These are phyloP conservation scores for Amauroascus verrucosus DNA, from an alignment of 2,329 filamentous ascomycete genomes.

Conservation along the genomic window DNA sequence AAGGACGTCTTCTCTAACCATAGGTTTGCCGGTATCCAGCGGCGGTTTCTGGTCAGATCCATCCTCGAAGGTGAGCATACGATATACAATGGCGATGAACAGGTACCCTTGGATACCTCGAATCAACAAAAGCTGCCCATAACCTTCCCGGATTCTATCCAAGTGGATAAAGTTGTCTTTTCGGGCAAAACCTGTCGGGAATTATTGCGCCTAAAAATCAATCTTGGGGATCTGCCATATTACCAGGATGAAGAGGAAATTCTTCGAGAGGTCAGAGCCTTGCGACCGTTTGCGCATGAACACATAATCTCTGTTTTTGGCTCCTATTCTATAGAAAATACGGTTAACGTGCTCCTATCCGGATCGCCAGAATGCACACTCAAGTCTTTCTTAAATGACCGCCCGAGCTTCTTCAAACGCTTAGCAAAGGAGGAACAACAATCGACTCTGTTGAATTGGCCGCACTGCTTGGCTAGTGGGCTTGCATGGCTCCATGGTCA, in stretches of 20 bases:
- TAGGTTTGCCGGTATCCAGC: conserved; percentile 51
- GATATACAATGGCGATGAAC: conserved; percentile 49
- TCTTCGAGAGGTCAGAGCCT: conserved; percentile 30
- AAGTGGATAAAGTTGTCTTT: conserved; percentile 34
- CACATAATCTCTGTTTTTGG: conserved; percentile 38
- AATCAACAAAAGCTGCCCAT: conserved; percentile 32
- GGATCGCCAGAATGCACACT: conserved; percentile 34
- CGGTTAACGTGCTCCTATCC: conserved; percentile 35
- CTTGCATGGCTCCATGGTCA: conserved; percentile 48
- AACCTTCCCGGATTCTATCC: conserved; percentile 27
- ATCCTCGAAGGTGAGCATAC: conserved; percentile 48
- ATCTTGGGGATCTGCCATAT: conserved; percentile 29
- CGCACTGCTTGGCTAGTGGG: conserved; percentile 44
- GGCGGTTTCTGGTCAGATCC: conserved; percentile 48
- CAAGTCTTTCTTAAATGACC: conserved; percentile 35
- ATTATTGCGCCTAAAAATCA: conserved; percentile 31
- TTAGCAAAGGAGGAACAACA: conserved; percentile 35
- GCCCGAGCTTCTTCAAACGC: conserved; percentile 32
- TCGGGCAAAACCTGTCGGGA: conserved; percentile 29
- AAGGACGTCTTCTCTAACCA: conserved; percentile 31
- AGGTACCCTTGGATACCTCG: conserved; percentile 37
- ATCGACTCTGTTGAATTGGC: conserved; percentile 37
- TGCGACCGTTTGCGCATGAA: conserved; percentile 33
- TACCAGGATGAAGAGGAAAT: conserved; percentile 34
- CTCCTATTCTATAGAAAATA: conserved; percentile 37